Base-by-base conservation (phyloP, 2,329 filamentous ascomycete species). In the Cylindrodendrum hubeiense region DNA sequence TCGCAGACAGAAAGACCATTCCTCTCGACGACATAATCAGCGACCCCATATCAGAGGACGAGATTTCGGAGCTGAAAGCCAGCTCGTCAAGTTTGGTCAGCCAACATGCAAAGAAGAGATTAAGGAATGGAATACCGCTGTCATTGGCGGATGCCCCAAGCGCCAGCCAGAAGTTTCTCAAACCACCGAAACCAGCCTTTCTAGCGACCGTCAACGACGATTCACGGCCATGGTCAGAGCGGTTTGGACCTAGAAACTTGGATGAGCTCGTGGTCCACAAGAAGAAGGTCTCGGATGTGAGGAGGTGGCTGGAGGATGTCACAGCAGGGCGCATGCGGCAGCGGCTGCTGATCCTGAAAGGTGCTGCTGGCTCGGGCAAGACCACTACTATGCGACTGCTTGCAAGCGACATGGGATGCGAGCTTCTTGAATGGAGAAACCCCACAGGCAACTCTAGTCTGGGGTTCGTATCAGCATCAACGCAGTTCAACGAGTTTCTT, bases 231-330 rank as follows among this genome's bases (percentile, higher is more conserved):
- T 98, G 95, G 95, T 92, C 92, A 17, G 95, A 98, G 71, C 89
- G 90, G 71, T 98, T 94, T 78, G 90, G 88, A 2, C 95, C 95
- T 0, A 74, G 78, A 3, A 91, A 87, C 71, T 78, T 98, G 13
- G 90, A 94, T 17, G 95, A 98, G 80, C 83, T 99, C 49, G 95
- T 92, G 0, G 95, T 99, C 19, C 95, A 99, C 79, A 98, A 97
- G 83, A 96, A 89, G 73, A 99, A 99, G 79, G 93, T 98, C 6
- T 82, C 89, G 2, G 95, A 98, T 80, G 95, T 98, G 49, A 88
- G 90, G 63, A 85, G 82, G 63, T 98, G 96, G 95, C 82, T 99
- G 34, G 89, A 92, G 46, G 88, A 91, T 75, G 93, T 94, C 19
- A 87, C 94, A 67, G 78, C 80, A 26, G 92, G 93, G 17, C 83